Conservation (phyloP, 768 basidiomycete genomes). For the Lentinula raphanica region DNA sequence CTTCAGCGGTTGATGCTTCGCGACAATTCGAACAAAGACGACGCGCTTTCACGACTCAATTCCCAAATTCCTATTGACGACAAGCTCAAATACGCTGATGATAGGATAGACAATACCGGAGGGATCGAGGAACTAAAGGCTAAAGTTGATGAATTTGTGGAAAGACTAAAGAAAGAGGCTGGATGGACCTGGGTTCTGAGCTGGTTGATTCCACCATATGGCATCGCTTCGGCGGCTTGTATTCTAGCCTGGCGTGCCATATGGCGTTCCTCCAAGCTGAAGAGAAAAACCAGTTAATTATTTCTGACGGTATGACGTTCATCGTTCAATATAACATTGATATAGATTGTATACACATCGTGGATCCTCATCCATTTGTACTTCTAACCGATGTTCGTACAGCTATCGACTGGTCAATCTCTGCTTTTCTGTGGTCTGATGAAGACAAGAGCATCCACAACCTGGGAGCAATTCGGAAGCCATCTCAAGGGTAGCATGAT, state of each 20-base stretch:
- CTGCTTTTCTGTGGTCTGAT: no score
- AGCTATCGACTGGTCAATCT: no score
- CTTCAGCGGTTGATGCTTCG: slow-evolving; percentile 77
- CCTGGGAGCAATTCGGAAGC: neutral
- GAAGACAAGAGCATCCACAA: neutral
- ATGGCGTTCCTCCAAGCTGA: slow-evolving; percentile 15
- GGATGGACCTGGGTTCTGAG: slow-evolving; percentile 60
- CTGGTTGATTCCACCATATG: slow-evolving; percentile 56
- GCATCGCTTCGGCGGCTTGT: slow-evolving; percentile 38
- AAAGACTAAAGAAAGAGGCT: slow-evolving; percentile 35
- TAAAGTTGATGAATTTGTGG: slow-evolving; percentile 45
- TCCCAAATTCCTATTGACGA: slow-evolving; percentile 76
- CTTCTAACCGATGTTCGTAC: neutral
- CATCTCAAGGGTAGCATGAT: no score
- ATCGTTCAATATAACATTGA: neutral
- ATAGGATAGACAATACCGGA: slow-evolving; percentile 88
- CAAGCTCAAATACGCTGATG: slow-evolving; percentile 82
- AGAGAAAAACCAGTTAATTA: neutral
- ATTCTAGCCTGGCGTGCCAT: slow-evolving; percentile 6
- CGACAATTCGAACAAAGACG: slow-evolving; percentile 58
- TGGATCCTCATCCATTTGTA: neutral
- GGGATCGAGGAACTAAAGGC: slow-evolving; percentile 57
- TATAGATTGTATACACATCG: neutral
- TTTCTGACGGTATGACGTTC: neutral
- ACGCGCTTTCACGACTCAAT: slow-evolving; percentile 68